Conservation (phyloP, 1,284 basidiomycete species). For the Cystobasidium sp. region DNA sequence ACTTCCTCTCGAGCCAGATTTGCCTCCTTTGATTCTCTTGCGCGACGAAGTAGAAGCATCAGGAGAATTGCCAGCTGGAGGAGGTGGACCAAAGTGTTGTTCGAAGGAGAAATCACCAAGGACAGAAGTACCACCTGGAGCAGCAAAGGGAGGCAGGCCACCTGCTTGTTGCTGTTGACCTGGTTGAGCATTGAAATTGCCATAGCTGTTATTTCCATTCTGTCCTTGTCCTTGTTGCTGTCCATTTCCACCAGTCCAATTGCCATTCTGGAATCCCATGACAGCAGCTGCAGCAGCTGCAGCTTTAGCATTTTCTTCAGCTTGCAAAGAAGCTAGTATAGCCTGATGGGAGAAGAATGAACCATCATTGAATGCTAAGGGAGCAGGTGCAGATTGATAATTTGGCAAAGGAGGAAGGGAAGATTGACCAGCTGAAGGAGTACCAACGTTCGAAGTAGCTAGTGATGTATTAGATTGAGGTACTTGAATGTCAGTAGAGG, state of each 20-base stretch:
- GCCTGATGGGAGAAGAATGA: slow-evolving; percentile 43
- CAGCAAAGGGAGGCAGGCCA: slow-evolving; percentile 7
- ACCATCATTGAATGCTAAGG: slow-evolving; percentile 36
- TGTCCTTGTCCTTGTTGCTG: slow-evolving; percentile 15
- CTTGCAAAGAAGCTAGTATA: slow-evolving; percentile 28
- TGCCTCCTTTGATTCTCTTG: slow-evolving; percentile 19
- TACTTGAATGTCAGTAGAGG: slow-evolving; percentile 28
- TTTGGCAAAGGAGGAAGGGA: slow-evolving; percentile 40
- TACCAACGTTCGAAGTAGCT: slow-evolving; percentile 10
- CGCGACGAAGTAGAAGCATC: slow-evolving; percentile 24
- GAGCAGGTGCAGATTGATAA: slow-evolving; percentile 36
- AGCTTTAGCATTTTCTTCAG: slow-evolving; percentile 32
- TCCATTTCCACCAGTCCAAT: slow-evolving; percentile 3
- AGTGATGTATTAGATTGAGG: slow-evolving; percentile 7
- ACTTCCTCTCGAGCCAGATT: slow-evolving; percentile 16
- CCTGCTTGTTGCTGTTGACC: slow-evolving; percentile 22
- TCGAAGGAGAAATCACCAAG: slow-evolving; percentile 27
- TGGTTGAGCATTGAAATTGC: slow-evolving; percentile 25
- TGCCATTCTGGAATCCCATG: slow-evolving; percentile 27
- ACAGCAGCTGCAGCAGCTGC: slow-evolving; percentile 28
- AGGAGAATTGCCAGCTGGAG: slow-evolving; percentile 20
- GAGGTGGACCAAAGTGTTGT: slow-evolving; percentile 26
- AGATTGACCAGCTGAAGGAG: slow-evolving; percentile 21
- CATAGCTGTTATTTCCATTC: slow-evolving; percentile 4
- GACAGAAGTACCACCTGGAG: slow-evolving; percentile 11